These are phyloP conservation scores for Phialemonium atrogriseum DNA, from an alignment of 2,329 filamentous ascomycete species.

Conservation along the genomic window DNA sequence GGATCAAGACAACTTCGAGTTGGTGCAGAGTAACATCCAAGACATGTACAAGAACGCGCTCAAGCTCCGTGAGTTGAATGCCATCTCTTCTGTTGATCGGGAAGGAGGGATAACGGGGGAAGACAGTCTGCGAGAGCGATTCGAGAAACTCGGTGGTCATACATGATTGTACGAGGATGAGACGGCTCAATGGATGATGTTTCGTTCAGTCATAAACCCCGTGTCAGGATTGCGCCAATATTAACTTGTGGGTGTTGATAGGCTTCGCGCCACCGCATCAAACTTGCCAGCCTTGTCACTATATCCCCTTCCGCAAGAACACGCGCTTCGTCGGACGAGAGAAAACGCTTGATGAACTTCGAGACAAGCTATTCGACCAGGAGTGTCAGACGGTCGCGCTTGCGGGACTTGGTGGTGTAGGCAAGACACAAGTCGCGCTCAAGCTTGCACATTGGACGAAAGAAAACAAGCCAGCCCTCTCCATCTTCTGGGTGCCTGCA, in stretches of 20 bases:
- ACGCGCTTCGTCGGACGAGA: conserved; percentile 18
- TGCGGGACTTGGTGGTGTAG: conserved; percentile 29
- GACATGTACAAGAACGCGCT: conserved; percentile 4
- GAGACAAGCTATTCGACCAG: conserved; percentile 16
- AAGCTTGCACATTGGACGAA: conserved; percentile 29
- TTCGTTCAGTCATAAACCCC: too few species aligned
- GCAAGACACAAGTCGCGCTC: conserved; percentile 31
- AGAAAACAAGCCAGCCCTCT: conserved; percentile 23
- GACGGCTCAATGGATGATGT: too few species aligned
- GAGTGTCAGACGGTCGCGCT: conserved; percentile 19
- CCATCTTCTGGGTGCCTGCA: conserved; percentile 35
- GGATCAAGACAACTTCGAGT: conserved; percentile 10
- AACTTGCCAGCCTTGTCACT: conserved; percentile 7
- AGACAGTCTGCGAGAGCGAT: too few species aligned
- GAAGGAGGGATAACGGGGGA: too few species aligned
- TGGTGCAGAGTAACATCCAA: conserved; percentile 7
- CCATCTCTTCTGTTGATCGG: too few species aligned
- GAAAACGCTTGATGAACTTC: conserved; percentile 13
- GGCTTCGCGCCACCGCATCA: too few species aligned
- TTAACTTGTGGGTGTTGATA: too few species aligned
- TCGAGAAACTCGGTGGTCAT: too few species aligned
- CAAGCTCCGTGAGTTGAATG: too few species aligned
- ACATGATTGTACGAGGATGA: too few species aligned
- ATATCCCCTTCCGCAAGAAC: conserved; percentile 13
- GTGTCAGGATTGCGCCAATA: too few species aligned